Evolutionary conservation across 257 asterid species (phyloP).

Genomic region (Solanum arcanum): DNA sequence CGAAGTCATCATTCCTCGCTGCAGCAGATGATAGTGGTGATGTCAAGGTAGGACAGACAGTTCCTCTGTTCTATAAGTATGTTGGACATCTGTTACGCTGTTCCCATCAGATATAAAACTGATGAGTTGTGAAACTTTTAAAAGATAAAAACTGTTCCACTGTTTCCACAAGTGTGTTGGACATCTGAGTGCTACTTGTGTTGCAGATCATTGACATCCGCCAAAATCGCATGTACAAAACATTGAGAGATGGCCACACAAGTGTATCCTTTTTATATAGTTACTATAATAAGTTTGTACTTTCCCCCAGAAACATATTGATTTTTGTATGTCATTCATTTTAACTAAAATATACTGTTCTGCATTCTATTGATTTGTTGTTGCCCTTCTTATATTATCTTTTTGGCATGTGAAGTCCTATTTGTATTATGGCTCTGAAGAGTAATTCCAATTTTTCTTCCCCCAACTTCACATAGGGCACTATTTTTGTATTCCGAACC

Average conservation of each 20-base stretch:
- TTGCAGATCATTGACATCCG: slow-evolving; percentile 75
- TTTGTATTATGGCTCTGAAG: background rate
- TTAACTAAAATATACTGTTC: background rate
- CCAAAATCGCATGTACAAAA: slow-evolving; percentile 67
- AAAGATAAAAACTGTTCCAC: background rate
- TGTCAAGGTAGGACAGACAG: slow-evolving; percentile 53
- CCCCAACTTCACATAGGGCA: background rate
- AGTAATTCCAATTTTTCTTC: background rate
- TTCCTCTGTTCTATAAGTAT: background rate
- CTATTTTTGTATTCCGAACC: background rate
- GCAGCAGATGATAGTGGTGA: slow-evolving; percentile 96
- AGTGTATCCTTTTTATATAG: slow-evolving; percentile 55
- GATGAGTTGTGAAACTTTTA: background rate
- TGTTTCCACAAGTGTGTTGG: background rate
- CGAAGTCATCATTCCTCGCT: slow-evolving; percentile 79
- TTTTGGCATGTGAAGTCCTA: background rate
- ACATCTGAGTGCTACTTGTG: slow-evolving; percentile 10
- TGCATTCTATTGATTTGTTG: background rate
- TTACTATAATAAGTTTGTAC: background rate
- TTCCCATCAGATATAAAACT: background rate
- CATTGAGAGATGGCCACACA: slow-evolving; percentile 84
- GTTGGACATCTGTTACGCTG: background rate
- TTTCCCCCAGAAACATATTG: background rate
- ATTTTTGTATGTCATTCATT: background rate
- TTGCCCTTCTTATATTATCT: background rate